These are phyloP conservation scores for Dryas integrifolia DNA, from an alignment of 331 rosid species.

Conservation along the genomic window DNA sequence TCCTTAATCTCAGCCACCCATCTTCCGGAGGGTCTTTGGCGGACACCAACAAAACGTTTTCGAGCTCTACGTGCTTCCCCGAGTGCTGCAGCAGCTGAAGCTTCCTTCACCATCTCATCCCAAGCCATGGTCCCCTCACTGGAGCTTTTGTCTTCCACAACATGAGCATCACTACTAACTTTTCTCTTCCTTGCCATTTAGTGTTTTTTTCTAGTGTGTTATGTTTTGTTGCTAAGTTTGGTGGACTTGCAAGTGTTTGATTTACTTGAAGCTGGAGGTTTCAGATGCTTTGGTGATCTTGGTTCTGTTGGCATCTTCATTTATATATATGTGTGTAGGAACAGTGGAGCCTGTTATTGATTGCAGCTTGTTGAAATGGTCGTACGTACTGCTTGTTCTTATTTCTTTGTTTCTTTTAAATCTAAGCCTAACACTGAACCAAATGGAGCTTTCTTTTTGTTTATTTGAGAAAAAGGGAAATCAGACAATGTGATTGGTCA, in stretches of 20 bases:
- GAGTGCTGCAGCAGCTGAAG: conserved; percentile 52
- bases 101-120: conserved; percentile 85
- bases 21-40: conserved; percentile 91
- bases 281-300: conserved; percentile 31
- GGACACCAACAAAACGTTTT: conserved; percentile 78
- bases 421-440: conserved; percentile 33
- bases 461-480: neutral
- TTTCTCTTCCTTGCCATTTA: conserved; percentile 89
- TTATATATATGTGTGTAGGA: conserved; percentile 40
- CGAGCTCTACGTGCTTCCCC: conserved; percentile 59
- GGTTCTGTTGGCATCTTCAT: conserved; percentile 28
- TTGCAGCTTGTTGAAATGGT: conserved; percentile 37
- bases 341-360: conserved; percentile 25
- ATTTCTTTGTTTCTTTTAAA: conserved; percentile 33
- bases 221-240: conserved; percentile 6
- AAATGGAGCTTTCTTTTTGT: conserved; percentile 32
- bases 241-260: conserved; percentile 2
- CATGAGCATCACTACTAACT: conserved; percentile 24
- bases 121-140: conserved; percentile 54
- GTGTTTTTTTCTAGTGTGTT: neutral
- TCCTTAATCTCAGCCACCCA: conserved; percentile 99
- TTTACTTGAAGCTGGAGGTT: conserved; percentile 16
- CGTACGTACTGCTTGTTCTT: conserved; percentile 31
- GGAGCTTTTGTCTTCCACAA: conserved; percentile 43
- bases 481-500: neutral